Base-by-base conservation (phyloP, 2,329 filamentous ascomycete species). In the Graphilbum ipis-grandicollis region DNA sequence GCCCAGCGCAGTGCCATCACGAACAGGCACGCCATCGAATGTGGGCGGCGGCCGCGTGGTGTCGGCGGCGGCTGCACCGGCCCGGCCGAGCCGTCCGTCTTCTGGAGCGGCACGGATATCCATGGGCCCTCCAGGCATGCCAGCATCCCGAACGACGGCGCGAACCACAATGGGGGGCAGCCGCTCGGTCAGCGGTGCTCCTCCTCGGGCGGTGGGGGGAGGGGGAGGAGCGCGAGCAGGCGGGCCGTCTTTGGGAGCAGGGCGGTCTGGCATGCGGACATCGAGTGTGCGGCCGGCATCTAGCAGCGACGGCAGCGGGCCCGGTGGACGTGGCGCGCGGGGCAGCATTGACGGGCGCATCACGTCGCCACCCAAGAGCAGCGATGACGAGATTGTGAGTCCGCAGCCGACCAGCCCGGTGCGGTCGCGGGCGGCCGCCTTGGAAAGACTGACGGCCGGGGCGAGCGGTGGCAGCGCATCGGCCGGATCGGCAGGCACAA, bases 11-110 rank as follows among this genome's bases (percentile, higher is more conserved):
- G 59, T 65, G 2, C 69, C 65, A 1, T 77, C 78, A 30, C 63
- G 76, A 47, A 81, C 74, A 12, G 68, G 59, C 29, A 81, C 75
- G 3, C 74, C 79, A 1, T 68, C 74, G 30, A 73, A 68, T 46
- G 54, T 63, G 37, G 37, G 32, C 12, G 53, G 5, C 10, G 12
- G 26, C 26, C 8, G 63, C 36, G 58, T 38, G 37, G 32, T n/a
- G 53, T 13, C 10, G 12, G 26, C 26, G 26, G 63, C 36, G 58
- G 62, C 38, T 57, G 57, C 41, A 4, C 32, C 25, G 2, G 28
- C 39, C 0, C 8, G 33, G 9, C 41, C 42, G 3, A 31, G 69
- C 35, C 68, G 77, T 33, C 58, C 71, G 29, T 68, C 70, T 29
- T 52, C 68, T 15, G 56, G 56, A n/a, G 61, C 57, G 21, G 56